Base-by-base conservation (phyloP, 345 rosid species). In the Eucalyptus cloeziana region DNA sequence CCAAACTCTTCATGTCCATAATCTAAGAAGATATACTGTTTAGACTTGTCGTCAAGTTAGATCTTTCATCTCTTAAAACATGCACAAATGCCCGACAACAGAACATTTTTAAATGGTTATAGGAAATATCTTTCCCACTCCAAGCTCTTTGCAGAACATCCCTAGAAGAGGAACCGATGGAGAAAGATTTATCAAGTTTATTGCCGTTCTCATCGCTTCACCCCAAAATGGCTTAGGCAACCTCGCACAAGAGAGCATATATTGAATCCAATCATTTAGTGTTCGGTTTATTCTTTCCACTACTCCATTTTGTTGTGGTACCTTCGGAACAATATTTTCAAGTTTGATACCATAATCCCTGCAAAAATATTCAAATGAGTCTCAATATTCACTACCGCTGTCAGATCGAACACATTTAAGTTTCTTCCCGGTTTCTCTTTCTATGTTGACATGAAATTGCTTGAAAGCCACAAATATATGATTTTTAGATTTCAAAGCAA, bases 71-170 rank as follows among this genome's bases (percentile, higher is more conserved):
- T 52, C 25, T 52, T 52, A 10, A 2, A 7, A 19, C 10, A 52
- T 52, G 25, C 25, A 52, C 0, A 52, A 52, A 52, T 52, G 58
- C 25, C 0, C 0, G 0, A 52, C 10, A 52, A 52, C 1, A 0
- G 2, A 52, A 52, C 4, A 19, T 19, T 52, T 52, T 52, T 19
- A 52, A 2, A 52, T 51, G 58, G 10, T 52, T 19, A 52, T 52
- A 52, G 2, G 4, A 52, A 51, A 51, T 51, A 51, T 51, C 56
- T 0, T 51, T 51, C 22, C 22, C 9, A 51, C 0, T 7, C 0
- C 1, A 0, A 52, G 19, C 1, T 52, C 24, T 52, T 19, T 52
- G 56, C 0, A 4, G 56, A 52, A 52, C 56, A 52, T 52, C 24
- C 2, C 22, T 52, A 7, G 19, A 52, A 52, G 10, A 19, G 56